Base-by-base conservation (phyloP, 768 basidiomycete genomes). In the Tulasnella sp. region DNA sequence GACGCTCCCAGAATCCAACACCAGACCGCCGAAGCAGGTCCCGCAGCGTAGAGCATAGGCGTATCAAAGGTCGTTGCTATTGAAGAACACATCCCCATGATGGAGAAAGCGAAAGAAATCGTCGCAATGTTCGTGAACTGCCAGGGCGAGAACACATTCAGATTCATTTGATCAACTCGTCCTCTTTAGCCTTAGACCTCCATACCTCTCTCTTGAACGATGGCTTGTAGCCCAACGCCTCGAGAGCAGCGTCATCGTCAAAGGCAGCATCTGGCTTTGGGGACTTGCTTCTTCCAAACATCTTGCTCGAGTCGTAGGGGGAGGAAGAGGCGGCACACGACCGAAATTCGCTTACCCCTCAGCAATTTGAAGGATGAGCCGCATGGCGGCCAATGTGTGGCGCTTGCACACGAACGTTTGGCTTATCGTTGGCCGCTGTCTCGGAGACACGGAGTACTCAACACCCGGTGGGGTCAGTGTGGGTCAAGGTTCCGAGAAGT, bases 71-170 rank as follows among this genome's bases (percentile, higher is more conserved):
- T 78, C 72, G 78, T 80, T 1, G 79, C 79, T 13, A 80, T 80
- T 18, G 79, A 80, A 26, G 79, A 79, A 71, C 79, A 80, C 79
- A 80, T 75, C 13, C 79, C 79, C 79, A 79, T 79, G 55, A 79
- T 80, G 42, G 57, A 70, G 79, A 80, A 80, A 4, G 79, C 79
- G 55, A 79, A 79, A 39, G 78, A 78, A n/a, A 80, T 80, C 37
- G 79, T 80, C 11, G 69, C 70, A 16, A 80, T 44, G 48, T 80
- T 80, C 51, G 79, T 79, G 46, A 80, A 80, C 78, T 77, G 42
- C n/a, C 39, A 37, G 55, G 35, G 26, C 37, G 29, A 26, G 20
- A 16, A 18, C 55, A 23, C 20, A 57, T 18, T 57, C 9, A 23
- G 55, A 57, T 57, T 61, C 6, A 9, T 5, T 7, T 7, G 2